Percentiles rank a stretch among this genome's conserved stretches.
Conservation (phyloP, 495 filamentous ascomycete species). For the Penicillium roqueforti region DNA sequence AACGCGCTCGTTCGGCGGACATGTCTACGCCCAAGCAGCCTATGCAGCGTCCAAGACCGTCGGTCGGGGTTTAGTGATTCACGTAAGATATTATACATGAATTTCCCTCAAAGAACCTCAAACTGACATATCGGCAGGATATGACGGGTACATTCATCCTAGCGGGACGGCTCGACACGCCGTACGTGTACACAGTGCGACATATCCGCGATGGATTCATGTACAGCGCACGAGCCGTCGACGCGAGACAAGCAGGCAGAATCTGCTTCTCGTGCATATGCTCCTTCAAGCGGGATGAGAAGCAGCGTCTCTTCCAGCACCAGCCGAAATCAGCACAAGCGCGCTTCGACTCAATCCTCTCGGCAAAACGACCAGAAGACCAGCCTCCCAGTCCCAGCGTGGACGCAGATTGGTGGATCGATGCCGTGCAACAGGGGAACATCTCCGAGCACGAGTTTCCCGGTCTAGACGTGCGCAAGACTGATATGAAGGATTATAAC, state of each 20-base stretch:
- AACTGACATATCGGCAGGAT: constrained; percentile 41
- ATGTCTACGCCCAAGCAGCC: constrained; percentile 64
- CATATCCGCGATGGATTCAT: constrained; percentile 51
- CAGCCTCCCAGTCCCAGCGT: constrained; percentile 38
- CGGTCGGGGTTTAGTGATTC: constrained; percentile 49
- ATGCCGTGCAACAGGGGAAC: constrained; percentile 19
- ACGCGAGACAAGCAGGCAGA: constrained; percentile 41
- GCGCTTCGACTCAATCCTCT: constrained; percentile 36
- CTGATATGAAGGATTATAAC: constrained; percentile 58
- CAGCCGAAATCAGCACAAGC: constrained; percentile 37
- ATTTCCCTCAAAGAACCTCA: constrained; percentile 11
- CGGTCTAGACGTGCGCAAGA: constrained; percentile 57
- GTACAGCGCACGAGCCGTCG: constrained; percentile 59
- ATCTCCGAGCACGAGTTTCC: constrained; percentile 50
- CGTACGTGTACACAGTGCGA: constrained; percentile 57
- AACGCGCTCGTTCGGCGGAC: constrained; percentile 54
- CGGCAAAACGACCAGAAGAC: constrained; percentile 36
- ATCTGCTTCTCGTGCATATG: constrained; percentile 58
- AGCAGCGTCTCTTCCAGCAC: constrained; percentile 29
- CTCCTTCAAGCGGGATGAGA: constrained; percentile 57
- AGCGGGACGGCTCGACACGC: constrained; percentile 46
- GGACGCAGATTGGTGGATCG: constrained; percentile 47
- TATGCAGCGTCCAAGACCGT: constrained; percentile 58
- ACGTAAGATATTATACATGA: constrained; percentile 44
- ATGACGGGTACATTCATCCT: constrained; percentile 67